Evolutionary conservation across 495 filamentous ascomycete genomes (phyloP), one percentile per base, ranked within the genome.

Genomic region (Lichina pygmaea): DNA sequence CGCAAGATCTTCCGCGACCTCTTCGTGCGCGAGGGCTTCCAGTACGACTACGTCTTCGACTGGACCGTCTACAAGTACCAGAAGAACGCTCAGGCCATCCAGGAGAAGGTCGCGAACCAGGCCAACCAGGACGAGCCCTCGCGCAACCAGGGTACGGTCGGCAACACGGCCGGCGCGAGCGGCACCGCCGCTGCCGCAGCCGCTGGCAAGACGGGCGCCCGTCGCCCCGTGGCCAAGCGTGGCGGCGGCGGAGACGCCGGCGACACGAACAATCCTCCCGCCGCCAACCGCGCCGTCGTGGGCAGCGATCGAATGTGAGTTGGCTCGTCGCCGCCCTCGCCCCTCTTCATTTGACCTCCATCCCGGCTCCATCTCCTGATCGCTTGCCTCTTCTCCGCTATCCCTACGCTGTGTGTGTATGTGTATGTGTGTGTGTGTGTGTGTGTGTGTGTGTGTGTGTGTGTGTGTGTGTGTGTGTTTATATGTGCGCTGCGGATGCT

Each of bases 31-130:
- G 91, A 95, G 59, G 89, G 86, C 30, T 99, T 99, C 75, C 91
- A 99, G 64, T 99, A 99, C 58, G 91, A 99, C 62, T 95, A 99
- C 53, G 91, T 99, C 54, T 99, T 99, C 58, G 91, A 99, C 63
- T 99, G 91, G 91, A 99, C 91, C 48, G 91, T 99, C 57, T 95
- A 99, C 72, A 99, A 95, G 72, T 99, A 99, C 68, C 91, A 95
- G 70, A 95, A 95, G 78, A 95, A 95, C 54, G 83, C 84, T 34
- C 79, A 84, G 57, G 81, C 84, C 56, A 84, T 86, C 55, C 78
- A 79, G 43, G 77, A 86, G 53, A 74, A 75, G 44, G 73, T 67
- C 49, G 76, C 66, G 42, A 66, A 66, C 49, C 70, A 78, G 56
- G 74, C 75, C 44, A 78, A 81, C 56, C 76, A 83, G 42, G 70